Evolutionary conservation across 2,329 filamentous ascomycete genomes (phyloP).

Genomic region (Trichoderma koningiopsis): DNA sequence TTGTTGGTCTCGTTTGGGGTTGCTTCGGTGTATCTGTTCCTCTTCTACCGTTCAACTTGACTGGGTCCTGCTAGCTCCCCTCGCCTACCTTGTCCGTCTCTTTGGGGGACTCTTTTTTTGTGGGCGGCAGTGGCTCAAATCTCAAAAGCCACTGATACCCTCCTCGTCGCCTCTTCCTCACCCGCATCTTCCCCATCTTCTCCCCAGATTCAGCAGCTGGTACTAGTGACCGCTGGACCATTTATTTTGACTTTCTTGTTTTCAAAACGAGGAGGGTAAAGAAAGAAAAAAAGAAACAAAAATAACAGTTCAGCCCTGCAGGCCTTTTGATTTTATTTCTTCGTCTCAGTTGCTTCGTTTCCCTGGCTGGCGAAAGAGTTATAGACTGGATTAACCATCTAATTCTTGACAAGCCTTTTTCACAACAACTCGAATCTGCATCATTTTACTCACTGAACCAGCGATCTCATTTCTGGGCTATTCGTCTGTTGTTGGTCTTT

Average conservation of each 20-base stretch:
- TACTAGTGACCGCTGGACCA: neutral
- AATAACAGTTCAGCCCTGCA: neutral
- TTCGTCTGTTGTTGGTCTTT: slow-evolving; percentile 6
- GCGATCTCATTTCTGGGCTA: neutral
- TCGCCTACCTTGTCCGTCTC: slow-evolving; percentile 16
- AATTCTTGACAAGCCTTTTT: slow-evolving; percentile 11
- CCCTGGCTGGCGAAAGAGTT: slow-evolving; percentile 4
- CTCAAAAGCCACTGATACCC: slow-evolving; percentile 34
- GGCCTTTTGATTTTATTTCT: neutral
- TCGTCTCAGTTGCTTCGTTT: neutral
- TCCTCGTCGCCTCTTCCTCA: slow-evolving; percentile 18
- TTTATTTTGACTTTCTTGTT: slow-evolving; percentile 2
- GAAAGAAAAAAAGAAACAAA: neutral
- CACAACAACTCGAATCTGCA: neutral
- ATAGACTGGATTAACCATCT: slow-evolving; percentile 3
- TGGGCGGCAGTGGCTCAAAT: slow-evolving; percentile 23
- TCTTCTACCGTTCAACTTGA: slow-evolving; percentile 14
- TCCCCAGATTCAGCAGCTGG: slow-evolving; percentile 23
- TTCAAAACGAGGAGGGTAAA: neutral
- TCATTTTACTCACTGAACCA: neutral
- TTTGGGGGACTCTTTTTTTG: slow-evolving; percentile 3
- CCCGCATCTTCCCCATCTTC: slow-evolving; percentile 25
- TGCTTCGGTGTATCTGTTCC: slow-evolving; percentile 29
- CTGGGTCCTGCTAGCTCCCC: slow-evolving; percentile 24
- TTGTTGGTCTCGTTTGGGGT: slow-evolving; percentile 29